Base-by-base conservation (phyloP, 2,329 filamentous ascomycete genomes). In the Xenoacremonium recifei region DNA sequence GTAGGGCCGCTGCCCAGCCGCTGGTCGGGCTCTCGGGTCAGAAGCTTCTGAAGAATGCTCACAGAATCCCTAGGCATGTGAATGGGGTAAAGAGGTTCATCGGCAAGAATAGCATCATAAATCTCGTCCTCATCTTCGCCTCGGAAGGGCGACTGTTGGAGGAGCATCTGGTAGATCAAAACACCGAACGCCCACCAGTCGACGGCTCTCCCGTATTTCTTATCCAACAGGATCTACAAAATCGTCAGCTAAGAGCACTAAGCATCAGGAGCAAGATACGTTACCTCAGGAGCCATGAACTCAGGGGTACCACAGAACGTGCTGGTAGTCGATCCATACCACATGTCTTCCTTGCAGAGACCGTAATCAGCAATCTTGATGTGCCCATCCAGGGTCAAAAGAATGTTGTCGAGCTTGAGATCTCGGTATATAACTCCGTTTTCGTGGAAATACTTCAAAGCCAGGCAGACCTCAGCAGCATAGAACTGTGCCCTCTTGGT, bases 161-260 rank as follows among this genome's bases (percentile, higher is more conserved):
- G 81, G 43, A 99, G 85, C 95, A 99, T 99, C 68, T 99, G 93
- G 72, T 99, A 99, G 59, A 99, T 99, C 57, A 99, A 73, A 21
- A 99, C 93, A 65, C 93, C 93, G 68, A 99, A 99, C 6, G 95
- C 95, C 93, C 93, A 99, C 93, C 93, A 99, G 67, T 99, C 93
- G 32, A 99, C 93, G 13, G 93, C 89, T 44, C 93, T 85, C 34
- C 91, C 92, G 60, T 99, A 99, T 64, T 96, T 97, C 76, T 99
- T 99, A 66, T 99, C 93, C 43, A 97, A 76, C 25, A 99, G 73
- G 69, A 99, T 99, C 86, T 95, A 29, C 5, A 12, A 18, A 4
- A 6, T 21, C 15, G 48, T 71, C 53, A 74, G 68, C 27, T 43
- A 55, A 17, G n/a, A 18, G 5, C 1, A 3, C 15, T 31, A 20